These are phyloP conservation scores for Kickxella alabastrina DNA, from an alignment of 192 early-diverging fungal genomes.

Conservation along the genomic window DNA sequence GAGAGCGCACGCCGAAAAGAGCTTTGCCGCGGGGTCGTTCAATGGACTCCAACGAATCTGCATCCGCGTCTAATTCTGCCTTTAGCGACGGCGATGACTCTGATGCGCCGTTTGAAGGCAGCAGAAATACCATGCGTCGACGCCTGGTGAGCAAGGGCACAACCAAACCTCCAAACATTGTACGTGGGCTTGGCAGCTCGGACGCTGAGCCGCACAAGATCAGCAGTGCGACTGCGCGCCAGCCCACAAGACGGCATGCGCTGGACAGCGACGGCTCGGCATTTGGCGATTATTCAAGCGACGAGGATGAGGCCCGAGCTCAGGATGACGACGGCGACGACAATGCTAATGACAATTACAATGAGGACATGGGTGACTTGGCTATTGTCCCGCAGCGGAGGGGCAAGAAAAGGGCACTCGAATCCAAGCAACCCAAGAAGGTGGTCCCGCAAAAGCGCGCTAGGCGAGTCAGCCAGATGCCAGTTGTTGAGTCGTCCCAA, in stretches of 20 bases:
- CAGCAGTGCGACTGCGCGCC: not conserved
- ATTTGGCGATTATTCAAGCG: slow-evolving; percentile 1
- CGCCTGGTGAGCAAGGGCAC: not conserved
- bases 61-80: no score
- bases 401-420: not conserved
- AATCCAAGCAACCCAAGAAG: not conserved
- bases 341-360: not conserved
- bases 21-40: not conserved
- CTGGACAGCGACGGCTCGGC: not conserved
- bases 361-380: slow-evolving; percentile 4
- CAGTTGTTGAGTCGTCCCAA: slow-evolving; percentile 6
- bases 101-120: not conserved
- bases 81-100: slow-evolving; percentile 1
- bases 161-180: not conserved
- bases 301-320: no score
- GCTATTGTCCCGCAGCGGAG: slow-evolving; percentile 7
- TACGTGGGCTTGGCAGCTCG: not conserved
- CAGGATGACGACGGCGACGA: slow-evolving; percentile 9
- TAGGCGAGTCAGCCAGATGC: slow-evolving; percentile 19
- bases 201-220: not conserved
- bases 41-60: not conserved
- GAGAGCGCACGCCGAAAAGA: no score
- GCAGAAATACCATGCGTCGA: not conserved
- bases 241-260: not conserved
- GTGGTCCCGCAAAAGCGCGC: slow-evolving; percentile 4